phyloP scores from a whole-genome alignment of 2,329 filamentous ascomycete species.

The Ceratocystis lukuohia region DNA sequence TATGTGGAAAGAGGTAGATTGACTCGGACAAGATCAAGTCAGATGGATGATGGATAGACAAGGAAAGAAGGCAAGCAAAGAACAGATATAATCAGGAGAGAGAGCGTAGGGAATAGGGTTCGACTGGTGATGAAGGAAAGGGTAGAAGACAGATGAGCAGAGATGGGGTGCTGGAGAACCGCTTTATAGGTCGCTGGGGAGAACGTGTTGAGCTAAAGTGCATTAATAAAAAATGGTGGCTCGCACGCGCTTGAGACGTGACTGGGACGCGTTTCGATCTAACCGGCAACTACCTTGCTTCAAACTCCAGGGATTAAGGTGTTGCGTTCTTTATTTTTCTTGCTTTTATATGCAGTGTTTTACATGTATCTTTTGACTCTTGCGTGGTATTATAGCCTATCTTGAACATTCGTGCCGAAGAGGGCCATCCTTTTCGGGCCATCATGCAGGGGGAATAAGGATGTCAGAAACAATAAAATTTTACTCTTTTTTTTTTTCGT shows the following conservation, averaged over 20 bases:
- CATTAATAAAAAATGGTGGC: not conserved
- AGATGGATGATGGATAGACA: not conserved
- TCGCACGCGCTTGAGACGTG: not conserved
- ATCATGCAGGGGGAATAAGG: not conserved
- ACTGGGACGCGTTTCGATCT: not conserved
- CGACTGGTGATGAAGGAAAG: not conserved
- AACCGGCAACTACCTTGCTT: not conserved
- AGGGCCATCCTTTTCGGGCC: not conserved
- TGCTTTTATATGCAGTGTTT: not conserved
- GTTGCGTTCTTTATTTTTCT: not conserved
- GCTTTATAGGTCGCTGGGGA: not conserved
- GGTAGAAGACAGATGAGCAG: not conserved
- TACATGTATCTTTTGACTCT: not conserved
- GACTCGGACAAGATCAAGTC: not conserved
- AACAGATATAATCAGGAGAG: not conserved
- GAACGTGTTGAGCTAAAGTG: not conserved
- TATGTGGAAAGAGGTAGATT: not conserved
- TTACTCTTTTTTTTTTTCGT: not conserved
- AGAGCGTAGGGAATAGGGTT: not conserved
- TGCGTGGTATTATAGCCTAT: not conserved
- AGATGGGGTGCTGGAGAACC: not conserved
- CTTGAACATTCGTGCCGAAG: not conserved
- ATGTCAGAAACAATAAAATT: not conserved
- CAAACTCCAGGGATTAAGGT: not conserved
- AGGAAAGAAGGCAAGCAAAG: not conserved